Evolutionary conservation across 306 rosid genomes (phyloP).

Genomic region (Castanea mollissima): DNA sequence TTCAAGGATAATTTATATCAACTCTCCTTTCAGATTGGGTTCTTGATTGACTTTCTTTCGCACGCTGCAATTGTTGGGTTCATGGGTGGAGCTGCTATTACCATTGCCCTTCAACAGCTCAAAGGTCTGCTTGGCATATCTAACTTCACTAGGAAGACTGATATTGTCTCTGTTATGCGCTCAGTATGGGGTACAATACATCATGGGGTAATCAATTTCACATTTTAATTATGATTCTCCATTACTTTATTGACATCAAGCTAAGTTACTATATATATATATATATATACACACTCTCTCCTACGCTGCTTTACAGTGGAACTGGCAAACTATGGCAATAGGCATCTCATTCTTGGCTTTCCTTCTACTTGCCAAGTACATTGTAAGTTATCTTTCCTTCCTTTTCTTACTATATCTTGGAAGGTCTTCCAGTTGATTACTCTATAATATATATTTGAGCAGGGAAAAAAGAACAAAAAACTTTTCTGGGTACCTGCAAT

Average conservation of each 20-base stretch:
- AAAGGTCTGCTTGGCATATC: constrained; percentile 88
- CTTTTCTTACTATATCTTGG: too few species aligned
- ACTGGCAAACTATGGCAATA: constrained; percentile 82
- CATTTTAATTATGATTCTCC: too few species aligned
- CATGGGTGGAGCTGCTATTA: constrained; percentile 99
- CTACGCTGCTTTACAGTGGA: constrained; percentile 66
- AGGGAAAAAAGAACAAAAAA: constrained; percentile 84
- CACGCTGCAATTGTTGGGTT: constrained; percentile 98
- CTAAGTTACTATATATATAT: too few species aligned
- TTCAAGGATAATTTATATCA: too few species aligned
- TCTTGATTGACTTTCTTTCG: constrained; percentile 91
- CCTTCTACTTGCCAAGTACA: constrained; percentile 66
- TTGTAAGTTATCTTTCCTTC: constrained; percentile 46
- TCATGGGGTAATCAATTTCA: constrained; percentile 63
- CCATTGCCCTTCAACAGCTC: constrained; percentile 96
- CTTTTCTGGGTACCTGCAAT: constrained; percentile 96
- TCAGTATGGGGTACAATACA: constrained; percentile 61
- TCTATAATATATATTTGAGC: constrained; percentile 18
- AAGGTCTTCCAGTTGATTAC: too few species aligned
- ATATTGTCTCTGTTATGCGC: constrained; percentile 64
- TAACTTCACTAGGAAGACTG: constrained; percentile 67
- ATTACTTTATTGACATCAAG: too few species aligned
- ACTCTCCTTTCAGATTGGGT: constrained; percentile 60
- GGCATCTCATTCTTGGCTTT: constrained; percentile 67
- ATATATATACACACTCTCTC: too few species aligned